Percentiles rank a stretch among this genome's conserved stretches.
These are phyloP conservation scores for Peronospora belbahrii DNA, from an alignment of 352 stramenopile species.

Conservation along the genomic window DNA sequence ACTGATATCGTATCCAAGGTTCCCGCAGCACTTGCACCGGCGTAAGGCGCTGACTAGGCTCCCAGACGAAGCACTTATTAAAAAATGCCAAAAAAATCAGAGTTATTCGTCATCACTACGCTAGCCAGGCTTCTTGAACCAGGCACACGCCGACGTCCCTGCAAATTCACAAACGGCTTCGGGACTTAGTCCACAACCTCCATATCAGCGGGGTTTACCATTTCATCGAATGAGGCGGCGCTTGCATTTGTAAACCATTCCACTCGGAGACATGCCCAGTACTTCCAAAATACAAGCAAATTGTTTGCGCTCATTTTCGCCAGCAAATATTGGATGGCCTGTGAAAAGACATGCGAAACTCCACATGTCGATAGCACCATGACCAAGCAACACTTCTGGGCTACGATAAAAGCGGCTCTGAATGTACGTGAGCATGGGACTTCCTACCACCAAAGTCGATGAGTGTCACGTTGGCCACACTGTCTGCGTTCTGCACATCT, in stretches of 20 bases:
- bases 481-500: conserved; percentile 3
- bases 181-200: conserved; percentile 23
- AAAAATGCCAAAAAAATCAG: conserved; percentile 56
- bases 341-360: conserved; percentile 84
- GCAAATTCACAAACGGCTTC: conserved; percentile 55
- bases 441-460: conserved; percentile 96
- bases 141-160: conserved; percentile 38
- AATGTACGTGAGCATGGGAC: conserved; percentile 94
- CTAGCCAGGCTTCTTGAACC: conserved; percentile 31
- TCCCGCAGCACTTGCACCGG: conserved; percentile 48
- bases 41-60: conserved; percentile 48
- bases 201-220: conserved; percentile 6
- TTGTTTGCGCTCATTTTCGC: conserved; percentile 78
- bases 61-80: conserved; percentile 57
- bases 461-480: conserved; percentile 49
- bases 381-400: conserved; percentile 95
- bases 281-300: conserved; percentile 85
- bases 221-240: conserved; percentile 54
- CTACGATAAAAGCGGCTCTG: conserved; percentile 96
- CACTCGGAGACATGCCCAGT: conserved; percentile 36
- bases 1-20: conserved; percentile 38
- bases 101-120: conserved; percentile 39
- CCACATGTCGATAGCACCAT: conserved; percentile 88
- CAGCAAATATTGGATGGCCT: conserved; percentile 78
- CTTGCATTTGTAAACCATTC: conserved; percentile 45